These are phyloP conservation scores for Pontederia crassipes DNA, from an alignment of 176 grass and related monocot genomes.

Conservation along the genomic window DNA sequence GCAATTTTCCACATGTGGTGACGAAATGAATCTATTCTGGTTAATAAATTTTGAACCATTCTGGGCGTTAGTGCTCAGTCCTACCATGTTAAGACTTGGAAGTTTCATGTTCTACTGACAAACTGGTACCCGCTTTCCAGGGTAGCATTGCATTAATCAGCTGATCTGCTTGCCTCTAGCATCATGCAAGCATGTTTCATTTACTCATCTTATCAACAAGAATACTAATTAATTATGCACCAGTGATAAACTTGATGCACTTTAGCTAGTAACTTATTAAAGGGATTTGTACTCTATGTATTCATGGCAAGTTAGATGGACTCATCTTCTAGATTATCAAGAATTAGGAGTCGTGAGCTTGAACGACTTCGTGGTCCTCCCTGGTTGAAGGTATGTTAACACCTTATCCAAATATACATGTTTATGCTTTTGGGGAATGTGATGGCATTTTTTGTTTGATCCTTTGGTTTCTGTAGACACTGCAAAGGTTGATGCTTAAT, in stretches of 20 bases:
- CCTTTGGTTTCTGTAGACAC: slow-evolving; percentile 41
- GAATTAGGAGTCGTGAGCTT: slow-evolving; percentile 88
- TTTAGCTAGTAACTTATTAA: neutral
- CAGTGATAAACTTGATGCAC: neutral
- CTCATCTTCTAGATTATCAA: slow-evolving; percentile 92
- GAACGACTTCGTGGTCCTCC: slow-evolving; percentile 69
- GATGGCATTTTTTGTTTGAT: neutral
- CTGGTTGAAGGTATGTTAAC: slow-evolving; percentile 73
- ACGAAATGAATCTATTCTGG: no score
- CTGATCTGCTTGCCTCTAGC: no score
- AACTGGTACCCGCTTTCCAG: no score
- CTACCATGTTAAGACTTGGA: no score
- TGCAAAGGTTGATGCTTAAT: slow-evolving; percentile 66
- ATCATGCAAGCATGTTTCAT: no score
- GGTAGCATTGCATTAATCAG: no score
- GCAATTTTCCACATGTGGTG: no score
- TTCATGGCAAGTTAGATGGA: slow-evolving; percentile 65
- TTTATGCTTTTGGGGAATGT: slow-evolving; percentile 5
- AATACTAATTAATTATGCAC: neutral
- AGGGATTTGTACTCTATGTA: slow-evolving; percentile 14
- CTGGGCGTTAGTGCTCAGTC: no score
- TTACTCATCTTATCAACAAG: neutral
- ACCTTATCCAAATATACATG: slow-evolving; percentile 2
- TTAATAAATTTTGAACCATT: no score
- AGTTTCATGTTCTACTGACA: no score